Evolutionary conservation across 2,329 filamentous ascomycete species (phyloP).

Genomic region (Chrysosphaeria jannelii): DNA sequence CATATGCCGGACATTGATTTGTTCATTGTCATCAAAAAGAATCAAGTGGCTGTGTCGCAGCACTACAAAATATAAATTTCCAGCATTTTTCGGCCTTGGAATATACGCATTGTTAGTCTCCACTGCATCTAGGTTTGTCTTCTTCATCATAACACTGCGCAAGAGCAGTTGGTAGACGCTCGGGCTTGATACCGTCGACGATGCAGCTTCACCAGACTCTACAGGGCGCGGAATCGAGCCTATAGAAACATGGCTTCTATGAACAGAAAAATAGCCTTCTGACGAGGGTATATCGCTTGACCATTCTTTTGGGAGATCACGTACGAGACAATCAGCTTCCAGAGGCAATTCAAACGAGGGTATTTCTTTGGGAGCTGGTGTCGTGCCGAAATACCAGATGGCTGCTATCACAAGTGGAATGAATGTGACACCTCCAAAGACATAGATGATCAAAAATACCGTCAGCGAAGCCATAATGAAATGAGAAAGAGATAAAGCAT

Average conservation of each 20-base stretch:
- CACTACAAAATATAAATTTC: slow-evolving; percentile 83
- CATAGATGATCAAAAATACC: slow-evolving; percentile 41
- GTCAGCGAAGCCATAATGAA: slow-evolving; percentile 19
- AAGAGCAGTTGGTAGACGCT: slow-evolving; percentile 99
- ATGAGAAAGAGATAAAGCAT: not conserved
- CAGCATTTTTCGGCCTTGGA: slow-evolving; percentile 30
- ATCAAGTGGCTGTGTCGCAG: slow-evolving; percentile 86
- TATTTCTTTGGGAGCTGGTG: no score
- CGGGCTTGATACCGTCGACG: slow-evolving; percentile 50
- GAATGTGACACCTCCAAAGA: slow-evolving; percentile 70
- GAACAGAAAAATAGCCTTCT: slow-evolving; percentile 88
- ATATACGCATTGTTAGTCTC: slow-evolving; percentile 17
- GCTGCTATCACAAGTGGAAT: slow-evolving; percentile 47
- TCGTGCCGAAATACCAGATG: no score
- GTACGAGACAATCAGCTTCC: no score
- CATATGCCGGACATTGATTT: slow-evolving; percentile 86
- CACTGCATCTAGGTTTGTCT: slow-evolving; percentile 12
- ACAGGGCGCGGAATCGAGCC: slow-evolving; percentile 82
- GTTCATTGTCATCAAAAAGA: slow-evolving; percentile 87
- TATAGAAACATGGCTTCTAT: slow-evolving; percentile 70
- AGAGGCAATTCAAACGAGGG: no score
- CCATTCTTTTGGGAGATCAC: no score
- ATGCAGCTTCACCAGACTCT: slow-evolving; percentile 43
- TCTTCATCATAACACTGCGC: slow-evolving; percentile 75
- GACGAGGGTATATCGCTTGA: no score